Conservation (phyloP, 768 basidiomycete genomes). For the Pluteus cervinus region DNA sequence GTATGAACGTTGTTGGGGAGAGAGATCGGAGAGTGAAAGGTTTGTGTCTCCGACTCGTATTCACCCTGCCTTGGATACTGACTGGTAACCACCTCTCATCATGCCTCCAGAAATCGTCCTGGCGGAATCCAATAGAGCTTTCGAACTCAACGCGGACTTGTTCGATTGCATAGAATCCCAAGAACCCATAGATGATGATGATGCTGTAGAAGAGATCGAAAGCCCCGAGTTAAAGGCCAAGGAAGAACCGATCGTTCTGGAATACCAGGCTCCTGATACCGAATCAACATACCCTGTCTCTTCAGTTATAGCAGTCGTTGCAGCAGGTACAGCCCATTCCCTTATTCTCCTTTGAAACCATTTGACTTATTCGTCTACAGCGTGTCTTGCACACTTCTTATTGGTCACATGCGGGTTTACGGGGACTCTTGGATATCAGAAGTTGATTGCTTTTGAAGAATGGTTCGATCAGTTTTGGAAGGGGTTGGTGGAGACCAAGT, state of each 20-base stretch:
- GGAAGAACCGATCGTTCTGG: conserved; percentile 10
- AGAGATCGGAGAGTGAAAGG: conserved; percentile 35
- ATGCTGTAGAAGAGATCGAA: conserved; percentile 9
- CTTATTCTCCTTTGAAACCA: not conserved
- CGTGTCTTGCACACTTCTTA: conserved; percentile 44
- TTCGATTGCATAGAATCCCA: conserved; percentile 30
- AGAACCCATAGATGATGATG: conserved; percentile 9
- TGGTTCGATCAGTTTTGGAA: conserved; percentile 24
- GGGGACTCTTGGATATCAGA: conserved; percentile 38
- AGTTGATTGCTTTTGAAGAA: conserved; percentile 33
- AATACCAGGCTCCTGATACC: conserved; percentile 5
- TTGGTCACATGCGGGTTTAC: conserved; percentile 42
- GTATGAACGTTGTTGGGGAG: conserved; percentile 46
- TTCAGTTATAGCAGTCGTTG: conserved; percentile 29
- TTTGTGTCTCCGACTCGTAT: conserved; percentile 12
- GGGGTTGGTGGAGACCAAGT: too few relatives aligned
- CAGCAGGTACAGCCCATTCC: conserved; percentile 24
- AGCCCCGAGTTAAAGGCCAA: conserved; percentile 3
- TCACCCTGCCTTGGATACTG: not conserved
- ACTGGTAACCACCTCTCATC: conserved; percentile 1
- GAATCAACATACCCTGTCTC: conserved; percentile 24
- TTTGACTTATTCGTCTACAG: conserved; percentile 21
- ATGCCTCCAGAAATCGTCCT: conserved; percentile 39
- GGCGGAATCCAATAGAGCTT: conserved; percentile 44
- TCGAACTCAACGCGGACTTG: conserved; percentile 40